Evolutionary conservation across 2,329 filamentous ascomycete genomes (phyloP).

Genomic region (Phymatotrichopsis omnivora): DNA sequence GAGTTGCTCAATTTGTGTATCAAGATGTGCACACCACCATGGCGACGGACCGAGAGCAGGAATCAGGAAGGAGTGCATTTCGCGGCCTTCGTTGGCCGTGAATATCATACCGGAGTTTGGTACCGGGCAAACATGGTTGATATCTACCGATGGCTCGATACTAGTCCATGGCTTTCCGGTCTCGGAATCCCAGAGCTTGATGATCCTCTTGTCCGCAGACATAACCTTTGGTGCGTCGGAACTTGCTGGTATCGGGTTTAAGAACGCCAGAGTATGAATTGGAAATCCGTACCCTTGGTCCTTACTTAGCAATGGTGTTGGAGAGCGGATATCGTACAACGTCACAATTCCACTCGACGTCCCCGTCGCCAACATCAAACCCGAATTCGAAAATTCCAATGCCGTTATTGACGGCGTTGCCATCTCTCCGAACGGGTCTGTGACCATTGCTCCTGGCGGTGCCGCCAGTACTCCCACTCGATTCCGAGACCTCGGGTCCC

Average conservation of each 20-base stretch:
- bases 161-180: constrained; percentile 87
- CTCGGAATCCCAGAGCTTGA: constrained; percentile 87
- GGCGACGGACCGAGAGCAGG: constrained; percentile 88
- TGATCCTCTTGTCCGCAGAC: constrained; percentile 86
- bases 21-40: constrained; percentile 91
- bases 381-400: constrained; percentile 72
- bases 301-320: constrained; percentile 74
- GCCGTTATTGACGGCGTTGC: constrained; percentile 47
- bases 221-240: constrained; percentile 68
- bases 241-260: constrained; percentile 46
- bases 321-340: constrained; percentile 84
- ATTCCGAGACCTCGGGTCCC: constrained; percentile 77
- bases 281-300: constrained; percentile 93
- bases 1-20: constrained; percentile 98
- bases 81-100: constrained; percentile 91
- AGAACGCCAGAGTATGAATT: constrained; percentile 69
- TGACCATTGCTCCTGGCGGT: constrained; percentile 39
- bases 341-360: constrained; percentile 81
- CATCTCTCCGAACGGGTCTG: constrained; percentile 22
- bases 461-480: constrained; percentile 66
- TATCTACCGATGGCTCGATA: constrained; percentile 85
- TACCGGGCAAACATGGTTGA: constrained; percentile 90
- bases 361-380: constrained; percentile 74
- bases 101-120: constrained; percentile 89
- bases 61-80: constrained; percentile 91